phyloP scores from a whole-genome alignment of 805 yeast genomes.

The Debaryomyces maramus region DNA sequence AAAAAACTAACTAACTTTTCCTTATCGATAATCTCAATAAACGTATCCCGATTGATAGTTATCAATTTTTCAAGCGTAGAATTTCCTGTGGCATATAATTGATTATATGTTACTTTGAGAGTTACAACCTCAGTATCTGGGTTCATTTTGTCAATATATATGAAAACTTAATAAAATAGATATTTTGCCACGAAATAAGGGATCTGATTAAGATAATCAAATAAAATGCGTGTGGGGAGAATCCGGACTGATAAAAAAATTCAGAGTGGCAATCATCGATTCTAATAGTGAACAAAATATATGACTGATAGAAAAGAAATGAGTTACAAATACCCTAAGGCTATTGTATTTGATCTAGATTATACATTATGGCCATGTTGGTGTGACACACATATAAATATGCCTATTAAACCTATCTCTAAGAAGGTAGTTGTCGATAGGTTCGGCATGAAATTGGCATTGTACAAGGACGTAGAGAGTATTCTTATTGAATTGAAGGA shows the following conservation, averaged over 20 bases:
- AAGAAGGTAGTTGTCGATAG: conserved; percentile 48
- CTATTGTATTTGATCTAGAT: conserved; percentile 73
- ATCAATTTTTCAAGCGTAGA: conserved; percentile 11
- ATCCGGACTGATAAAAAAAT: not conserved
- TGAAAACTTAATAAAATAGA: not conserved
- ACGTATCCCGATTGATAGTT: conserved; percentile 12
- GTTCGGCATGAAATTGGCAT: conserved; percentile 53
- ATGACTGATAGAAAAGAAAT: not conserved
- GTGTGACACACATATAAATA: conserved; percentile 73
- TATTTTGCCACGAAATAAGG: conserved; percentile 1
- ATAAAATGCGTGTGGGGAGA: not conserved
- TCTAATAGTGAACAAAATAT: not conserved
- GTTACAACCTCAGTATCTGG: conserved; percentile 8
- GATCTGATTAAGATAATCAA: not conserved
- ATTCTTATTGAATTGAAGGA: conserved; percentile 55
- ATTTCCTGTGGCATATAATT: conserved; percentile 3
- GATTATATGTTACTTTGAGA: conserved; percentile 13
- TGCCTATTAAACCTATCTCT: conserved; percentile 48
- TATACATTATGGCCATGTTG: conserved; percentile 82
- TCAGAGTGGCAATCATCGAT: conserved; percentile 1
- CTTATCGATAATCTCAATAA: conserved; percentile 13
- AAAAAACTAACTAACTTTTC: conserved; percentile 11
- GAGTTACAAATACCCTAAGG: conserved; percentile 29
- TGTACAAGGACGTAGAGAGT: conserved; percentile 68
- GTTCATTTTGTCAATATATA: conserved; percentile 5